Evolutionary conservation across 2,329 filamentous ascomycete species (phyloP), one percentile per base, ranked within the genome.

Genomic region (Penicillium sp.): DNA sequence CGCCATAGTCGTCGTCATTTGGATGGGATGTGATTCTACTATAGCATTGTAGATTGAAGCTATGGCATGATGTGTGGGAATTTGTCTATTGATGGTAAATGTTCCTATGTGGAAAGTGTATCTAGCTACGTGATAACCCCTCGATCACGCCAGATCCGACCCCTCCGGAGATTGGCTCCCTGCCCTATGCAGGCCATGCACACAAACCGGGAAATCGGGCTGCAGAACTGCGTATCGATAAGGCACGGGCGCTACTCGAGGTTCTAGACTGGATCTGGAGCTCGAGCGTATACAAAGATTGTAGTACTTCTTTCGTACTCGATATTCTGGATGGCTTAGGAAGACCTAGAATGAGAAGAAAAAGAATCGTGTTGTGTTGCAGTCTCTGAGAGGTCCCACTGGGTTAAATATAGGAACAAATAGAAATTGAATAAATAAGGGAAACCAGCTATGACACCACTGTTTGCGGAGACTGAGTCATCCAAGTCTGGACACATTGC

Each of bases 91-190:
- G 46, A 21, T 9, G 14, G 10, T 29, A 35, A 9, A 13, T 19
- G 22, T 39, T 11, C 39, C 31, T 13, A 8, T 21, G n/a, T 33
- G 46, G 27, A 48, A 31, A 35, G 46, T 13, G 24, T 29, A 29
- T 31, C 26, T 26, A 14, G 6, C 19, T 37, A 22, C 39, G 39
- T 42, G 39, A 42, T 22, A 22, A 31, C 27, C 35, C n/a, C 49
- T 47, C 42, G 44, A 60, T 60, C 52, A 58, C 39, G 33, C 56
- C 50, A 59, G 59, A 59, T 58, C 59, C 57, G 57, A 57, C 45
- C 44, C 45, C 56, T 57, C 59, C 59, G 59, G 57, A 49, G 52
- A 61, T 60, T 59, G 39, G 45, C 48, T 52, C 58, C 49, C 45
- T 33, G 33, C 29, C 39, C 43, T 51, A 48, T 61, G 55, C 57